phyloP scores from a whole-genome alignment of 1,284 basidiomycete species.

The Filobasidium uniguttulatum region DNA sequence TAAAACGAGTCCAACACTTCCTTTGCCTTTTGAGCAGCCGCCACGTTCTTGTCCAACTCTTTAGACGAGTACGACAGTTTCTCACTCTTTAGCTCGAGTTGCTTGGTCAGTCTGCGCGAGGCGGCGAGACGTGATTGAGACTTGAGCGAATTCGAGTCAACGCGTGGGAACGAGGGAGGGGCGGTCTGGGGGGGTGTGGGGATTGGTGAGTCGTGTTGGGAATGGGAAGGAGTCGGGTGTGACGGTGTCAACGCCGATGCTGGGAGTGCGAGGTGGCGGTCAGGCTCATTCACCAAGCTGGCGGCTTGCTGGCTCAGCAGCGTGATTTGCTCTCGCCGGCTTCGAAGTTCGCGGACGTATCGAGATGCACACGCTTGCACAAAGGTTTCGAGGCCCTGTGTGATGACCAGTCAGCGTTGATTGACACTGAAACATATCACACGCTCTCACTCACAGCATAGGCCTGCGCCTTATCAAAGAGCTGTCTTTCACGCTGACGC shows the following conservation, averaged over 20 bases:
- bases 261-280: no score
- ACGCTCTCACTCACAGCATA: background rate
- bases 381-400: no score
- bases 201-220: no score
- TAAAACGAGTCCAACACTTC: background rate
- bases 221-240: background rate
- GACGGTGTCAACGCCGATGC: no score
- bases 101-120: background rate
- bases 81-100: background rate
- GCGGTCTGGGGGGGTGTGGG: no score
- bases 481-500: background rate
- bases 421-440: no score
- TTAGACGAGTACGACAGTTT: background rate
- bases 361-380: no score
- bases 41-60: background rate
- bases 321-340: background rate
- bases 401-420: no score
- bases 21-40: background rate
- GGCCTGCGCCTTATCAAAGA: background rate
- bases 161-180: no score
- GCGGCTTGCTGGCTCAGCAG: background rate
- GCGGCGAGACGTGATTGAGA: background rate
- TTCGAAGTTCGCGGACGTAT: background rate
- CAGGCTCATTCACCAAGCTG: background rate
- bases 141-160: background rate